Evolutionary conservation across 2,329 filamentous ascomycete genomes (phyloP).

Genomic region (Sphaerostilbella broomeana): DNA sequence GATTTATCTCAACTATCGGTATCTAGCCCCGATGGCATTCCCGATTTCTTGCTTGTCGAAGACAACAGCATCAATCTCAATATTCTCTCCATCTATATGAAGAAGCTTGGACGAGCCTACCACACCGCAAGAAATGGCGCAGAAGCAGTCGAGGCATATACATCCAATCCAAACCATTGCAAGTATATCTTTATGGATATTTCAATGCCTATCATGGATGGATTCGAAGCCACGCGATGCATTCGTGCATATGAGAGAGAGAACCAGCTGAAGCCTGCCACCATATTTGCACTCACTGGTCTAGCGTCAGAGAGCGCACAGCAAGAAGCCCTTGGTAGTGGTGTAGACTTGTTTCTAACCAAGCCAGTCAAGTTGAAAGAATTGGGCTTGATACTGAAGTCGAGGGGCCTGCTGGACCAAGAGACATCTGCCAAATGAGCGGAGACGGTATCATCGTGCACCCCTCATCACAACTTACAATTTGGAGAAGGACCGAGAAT

Average conservation of each 20-base stretch:
- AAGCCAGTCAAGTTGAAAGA: constrained; percentile 44
- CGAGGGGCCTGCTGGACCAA: constrained; percentile 11
- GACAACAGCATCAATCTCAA: constrained; percentile 15
- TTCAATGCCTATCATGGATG: constrained; percentile 53
- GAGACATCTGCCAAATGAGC: too few relatives aligned
- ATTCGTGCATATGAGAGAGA: constrained; percentile 45
- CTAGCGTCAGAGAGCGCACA: constrained; percentile 43
- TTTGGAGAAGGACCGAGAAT: too few relatives aligned
- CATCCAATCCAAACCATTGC: constrained; percentile 18
- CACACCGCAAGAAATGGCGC: constrained; percentile 29
- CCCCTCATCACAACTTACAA: too few relatives aligned
- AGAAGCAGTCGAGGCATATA: constrained; percentile 27
- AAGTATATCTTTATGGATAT: constrained; percentile 40
- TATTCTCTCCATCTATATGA: constrained; percentile 27
- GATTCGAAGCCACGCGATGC: constrained; percentile 42
- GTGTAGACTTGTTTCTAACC: constrained; percentile 48
- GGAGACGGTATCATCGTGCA: too few relatives aligned
- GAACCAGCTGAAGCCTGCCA: constrained; percentile 32
- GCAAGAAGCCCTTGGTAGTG: constrained; percentile 46
- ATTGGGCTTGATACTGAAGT: constrained; percentile 20
- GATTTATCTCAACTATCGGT: too few relatives aligned
- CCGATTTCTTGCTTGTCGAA: constrained; percentile 13
- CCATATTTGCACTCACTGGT: constrained; percentile 48
- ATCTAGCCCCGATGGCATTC: too few relatives aligned
- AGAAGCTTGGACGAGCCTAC: constrained; percentile 25